Base-by-base conservation (phyloP, 225 moss, liverwort and hornwort species). In the Asterella californica region DNA sequence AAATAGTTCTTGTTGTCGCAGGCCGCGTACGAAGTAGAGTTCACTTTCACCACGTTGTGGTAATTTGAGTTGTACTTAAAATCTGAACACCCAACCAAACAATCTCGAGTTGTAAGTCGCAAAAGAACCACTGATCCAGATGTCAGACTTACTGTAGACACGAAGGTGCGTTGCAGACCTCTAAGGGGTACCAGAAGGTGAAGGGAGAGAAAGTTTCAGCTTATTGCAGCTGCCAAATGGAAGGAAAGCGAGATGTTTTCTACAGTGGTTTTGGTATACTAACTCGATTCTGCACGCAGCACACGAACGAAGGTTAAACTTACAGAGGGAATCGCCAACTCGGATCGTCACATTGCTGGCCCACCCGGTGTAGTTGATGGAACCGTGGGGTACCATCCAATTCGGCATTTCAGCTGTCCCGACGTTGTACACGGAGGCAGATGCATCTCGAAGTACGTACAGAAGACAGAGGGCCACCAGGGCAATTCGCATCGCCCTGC, bases 311-410 rank as follows among this genome's bases (percentile, higher is more conserved):
- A 14, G 50, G 36, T 33, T 59, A 36, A 42, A 32, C 84, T 70
- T 82, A 86, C 85, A 86, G 25, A 86, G 62, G 32, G 78, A 74
- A 67, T 86, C 86, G 68, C 82, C 82, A n/a, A 86, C 86, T 47
- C 59, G 86, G 10, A 76, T 72, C 17, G 86, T 77, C 12, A 83
- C 48, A 73, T 80, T 83, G 34, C 78, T 45, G 1, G 86, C 86
- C 86, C 86, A 86, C 7, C 61, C 52, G 0, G 86, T 80, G 38
- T 86, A 86, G 75, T 86, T 86, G 0, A 83, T 15, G 25, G 66
- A 79, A 46, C 27, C 15, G 18, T 62, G 70, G 15, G 86, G 86
- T 14, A 81, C 80, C 2, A 78, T 81, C 86, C 86, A 86, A 2
- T 48, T 71, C 25, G 47, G 47, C 71, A 71, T 10, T 22, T 24